These are phyloP conservation scores for Maudiozyma pseudohumilis DNA, from an alignment of 805 yeast species.

Conservation along the genomic window DNA sequence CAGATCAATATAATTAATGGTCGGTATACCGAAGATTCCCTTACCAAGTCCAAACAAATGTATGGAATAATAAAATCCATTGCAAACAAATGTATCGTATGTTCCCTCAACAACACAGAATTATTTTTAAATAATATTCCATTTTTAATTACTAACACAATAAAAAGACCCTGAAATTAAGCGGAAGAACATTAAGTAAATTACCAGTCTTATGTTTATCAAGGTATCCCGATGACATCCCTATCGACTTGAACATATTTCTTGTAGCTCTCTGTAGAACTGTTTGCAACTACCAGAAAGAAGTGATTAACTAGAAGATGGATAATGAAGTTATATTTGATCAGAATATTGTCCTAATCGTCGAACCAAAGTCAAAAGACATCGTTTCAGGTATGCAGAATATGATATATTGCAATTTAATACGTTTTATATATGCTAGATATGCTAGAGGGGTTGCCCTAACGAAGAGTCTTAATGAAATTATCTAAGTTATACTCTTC, in stretches of 20 bases:
- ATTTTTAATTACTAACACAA: conserved; percentile 7
- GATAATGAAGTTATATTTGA: too few species aligned
- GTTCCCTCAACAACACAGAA: conserved; percentile 10
- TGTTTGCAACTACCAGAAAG: background rate
- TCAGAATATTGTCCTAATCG: too few species aligned
- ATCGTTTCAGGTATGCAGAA: too few species aligned
- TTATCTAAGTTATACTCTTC: conserved; percentile 93
- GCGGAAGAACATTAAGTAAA: conserved; percentile 26
- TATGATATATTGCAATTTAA: too few species aligned
- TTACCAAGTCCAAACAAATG: conserved; percentile 5
- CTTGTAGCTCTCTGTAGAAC: conserved; percentile 17
- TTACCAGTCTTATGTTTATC: conserved; percentile 24
- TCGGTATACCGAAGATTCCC: background rate
- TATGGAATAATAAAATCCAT: conserved; percentile 9
- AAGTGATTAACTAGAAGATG: too few species aligned
- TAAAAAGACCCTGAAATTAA: conserved; percentile 14
- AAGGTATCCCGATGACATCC: conserved; percentile 19
- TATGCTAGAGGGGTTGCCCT: too few species aligned
- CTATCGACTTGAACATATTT: conserved; percentile 18
- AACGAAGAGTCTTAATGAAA: conserved; percentile 71
- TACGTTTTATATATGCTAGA: too few species aligned
- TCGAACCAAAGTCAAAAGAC: too few species aligned
- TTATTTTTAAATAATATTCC: background rate
- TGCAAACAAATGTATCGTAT: conserved; percentile 21
- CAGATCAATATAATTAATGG: background rate